Evolutionary conservation across 495 filamentous ascomycete genomes (phyloP), one percentile per base, ranked within the genome.

Genomic region (Xanthoparmelia taractica): DNA sequence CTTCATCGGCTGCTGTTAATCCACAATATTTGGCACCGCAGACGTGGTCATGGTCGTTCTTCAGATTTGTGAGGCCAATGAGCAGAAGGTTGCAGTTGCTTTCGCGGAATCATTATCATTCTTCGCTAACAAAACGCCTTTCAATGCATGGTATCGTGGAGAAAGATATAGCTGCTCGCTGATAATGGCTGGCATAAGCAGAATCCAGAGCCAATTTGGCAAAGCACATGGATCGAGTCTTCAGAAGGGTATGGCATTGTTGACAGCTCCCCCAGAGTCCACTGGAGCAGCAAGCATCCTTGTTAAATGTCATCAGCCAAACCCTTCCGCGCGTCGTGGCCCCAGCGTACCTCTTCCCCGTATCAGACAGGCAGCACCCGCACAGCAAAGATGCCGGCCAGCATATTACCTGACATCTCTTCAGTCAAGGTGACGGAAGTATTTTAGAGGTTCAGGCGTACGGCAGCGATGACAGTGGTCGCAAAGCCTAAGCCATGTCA

Each of bases 361-460:
- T 75, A 65, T 85, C 73, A 18, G 82, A 84, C 58, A 75, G 72
- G 60, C 81, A 80, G 70, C 84, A 86, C 11, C 83, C 81, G 71
- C 84, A 85, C 50, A 86, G 79, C 27, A 86, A 71, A 6, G 82
- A 77, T 2, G 79, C 80, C 17, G 84, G 83, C 74, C 80, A 86
- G 60, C 81, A 85, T 50, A 86, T 60, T 4, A 85, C 71, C 82
- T 84, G 58, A 7, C 57, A 6, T 29, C 31, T 4, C 4, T 52
- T 70, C 34, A 71, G 63, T 38, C 36, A 54, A 54, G 7, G 18
- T 12, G 0, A 34, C 20, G 15, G 8, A 37, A 38, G 25, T 15
- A 8, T 17, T 1, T 37, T 23, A 2, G 17, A 58, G 23, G 17
- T 43, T 33, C 4, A 34, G 57, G 79, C 78, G 59, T 77, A 84